Base-by-base conservation (phyloP, 1,284 basidiomycete genomes). In the Cryptococcus floricola region DNA sequence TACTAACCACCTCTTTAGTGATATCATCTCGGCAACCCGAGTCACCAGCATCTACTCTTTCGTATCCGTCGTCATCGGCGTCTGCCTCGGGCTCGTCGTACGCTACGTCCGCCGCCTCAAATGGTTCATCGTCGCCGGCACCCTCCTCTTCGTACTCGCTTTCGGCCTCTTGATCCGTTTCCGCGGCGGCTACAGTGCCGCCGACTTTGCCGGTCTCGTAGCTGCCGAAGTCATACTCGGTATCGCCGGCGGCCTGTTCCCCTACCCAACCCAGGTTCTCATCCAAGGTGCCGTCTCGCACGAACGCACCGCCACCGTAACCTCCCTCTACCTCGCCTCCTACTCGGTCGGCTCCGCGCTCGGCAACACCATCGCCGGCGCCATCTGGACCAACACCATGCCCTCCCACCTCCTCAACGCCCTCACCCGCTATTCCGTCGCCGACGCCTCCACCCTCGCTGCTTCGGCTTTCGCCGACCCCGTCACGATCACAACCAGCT, bases 111-210 rank as follows among this genome's bases (percentile, higher is more conserved):
- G 73, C 37, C 69, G 73, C 46, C 60, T 79, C 58, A 78, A 80
- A 64, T 69, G 60, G 34, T 75, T 78, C 63, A 70, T 75, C 59
- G 67, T 79, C 31, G 56, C 66, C 44, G 73, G 69, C n/a, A 63
- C 62, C 5, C 48, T 55, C 31, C 52, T 70, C 38, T 68, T 69
- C 47, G 57, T 70, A 25, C 56, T 71, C 48, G 65, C 72, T 3
- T 78, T 78, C 56, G 78, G 78, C 31, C 62, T 80, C 1, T 64
- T 80, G 31, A 73, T 78, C 55, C 70, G 70, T 34, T 80, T 63
- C 72, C 71, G 79, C 44, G 75, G 77, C 18, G 73, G 70, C 19
- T 58, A 62, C 54, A 62, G 64, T 0, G 53, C 46, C 1, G 49
- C 50, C 25, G 63, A 66, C 18, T 63, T 71, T 42, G 61, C 67